A percentile compares a stretch with the other conserved stretches of the same genome.
phyloP scores from a whole-genome alignment of 352 stramenopile genomes.

The Phytophthora syringae region DNA sequence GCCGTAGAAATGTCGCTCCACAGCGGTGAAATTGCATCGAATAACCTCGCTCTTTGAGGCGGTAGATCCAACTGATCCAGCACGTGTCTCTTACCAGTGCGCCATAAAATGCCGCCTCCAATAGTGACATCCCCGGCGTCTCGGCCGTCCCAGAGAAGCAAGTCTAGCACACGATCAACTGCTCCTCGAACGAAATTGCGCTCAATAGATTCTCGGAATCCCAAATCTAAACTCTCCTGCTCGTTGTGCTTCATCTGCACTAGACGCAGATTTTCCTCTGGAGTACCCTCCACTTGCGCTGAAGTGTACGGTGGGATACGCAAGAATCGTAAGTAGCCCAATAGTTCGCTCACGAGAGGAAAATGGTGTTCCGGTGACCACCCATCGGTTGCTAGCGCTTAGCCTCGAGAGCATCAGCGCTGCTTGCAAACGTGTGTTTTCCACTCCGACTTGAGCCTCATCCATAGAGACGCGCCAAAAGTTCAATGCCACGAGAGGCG shows the following conservation, averaged over 20 bases:
- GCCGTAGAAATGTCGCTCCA: conserved; percentile 84
- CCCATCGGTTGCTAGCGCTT: conserved; percentile 74
- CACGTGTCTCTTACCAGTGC: conserved; percentile 79
- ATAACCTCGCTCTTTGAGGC: conserved; percentile 56
- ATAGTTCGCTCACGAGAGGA: conserved; percentile 88
- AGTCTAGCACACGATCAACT: conserved; percentile 50
- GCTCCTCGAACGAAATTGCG: conserved; percentile 46
- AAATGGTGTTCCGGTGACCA: conserved; percentile 91
- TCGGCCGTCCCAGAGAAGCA: conserved; percentile 53
- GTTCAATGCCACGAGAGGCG: conserved; percentile 84
- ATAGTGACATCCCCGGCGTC: not conserved
- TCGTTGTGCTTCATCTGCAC: conserved; percentile 22
- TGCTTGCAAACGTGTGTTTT: conserved; percentile 74
- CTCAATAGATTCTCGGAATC: conserved; percentile 37
- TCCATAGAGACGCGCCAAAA: conserved; percentile 94
- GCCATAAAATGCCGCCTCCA: conserved; percentile 70
- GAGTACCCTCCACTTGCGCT: not conserved
- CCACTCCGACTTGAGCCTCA: conserved; percentile 92
- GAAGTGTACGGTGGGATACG: conserved; percentile 49
- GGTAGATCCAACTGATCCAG: conserved; percentile 70
- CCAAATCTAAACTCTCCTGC: conserved; percentile 32
- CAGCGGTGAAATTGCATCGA: conserved; percentile 74
- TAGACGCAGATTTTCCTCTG: conserved; percentile 7
- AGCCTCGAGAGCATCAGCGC: conserved; percentile 87
- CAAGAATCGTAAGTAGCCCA: conserved; percentile 83